Base-by-base conservation (phyloP, 2,329 filamentous ascomycete genomes). In the Fusarium nygamai region DNA sequence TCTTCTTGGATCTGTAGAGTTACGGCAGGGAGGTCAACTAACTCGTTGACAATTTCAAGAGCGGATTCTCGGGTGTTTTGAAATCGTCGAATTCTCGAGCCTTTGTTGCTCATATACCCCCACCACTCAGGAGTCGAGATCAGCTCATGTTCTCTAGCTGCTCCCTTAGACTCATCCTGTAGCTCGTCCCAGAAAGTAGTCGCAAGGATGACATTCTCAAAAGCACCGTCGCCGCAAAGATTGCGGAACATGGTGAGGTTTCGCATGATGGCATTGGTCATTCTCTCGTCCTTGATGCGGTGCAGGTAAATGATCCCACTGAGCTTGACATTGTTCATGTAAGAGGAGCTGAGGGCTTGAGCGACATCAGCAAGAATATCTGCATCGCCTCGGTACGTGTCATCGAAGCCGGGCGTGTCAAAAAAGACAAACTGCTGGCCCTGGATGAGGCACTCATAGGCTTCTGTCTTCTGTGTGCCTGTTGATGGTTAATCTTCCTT, bases 361-460 rank as follows among this genome's bases (percentile, higher is more conserved):
- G 64, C 61, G 12, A 67, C 58, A 27, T 67, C 70, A 31, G 16
- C 44, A 12, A 73, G 56, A 33, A 72, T 46, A 1, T 69, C 69
- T 2, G 31, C 48, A 29, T 69, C 56, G 14, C 50, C 48, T 24
- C 66, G 27, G 12, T 53, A 44, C 3, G 71, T 74, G 22, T 72
- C 71, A n/a, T 74, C 62, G n/a, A 72, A 74, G 4, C 65, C 71
- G 0, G 69, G 71, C 1, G 71, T 74, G 48, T 74, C 71, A 6
- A 72, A 56, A 16, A 56, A 56, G 16, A 56, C 53, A 43, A 56
- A 56, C 8, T 56, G 53, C 24, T 31, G 53, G 20, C 53, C 53
- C 2, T 7, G 53, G 3, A 56, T 56, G 8, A 56, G 53, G 0
- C 53, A 56, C 22, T 56, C 53, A 12, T 56, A 56, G 53, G 53